Evolutionary conservation across 2,329 filamentous ascomycete species (phyloP), one percentile per base, ranked within the genome.

Genomic region (Westerdykella ornata): DNA sequence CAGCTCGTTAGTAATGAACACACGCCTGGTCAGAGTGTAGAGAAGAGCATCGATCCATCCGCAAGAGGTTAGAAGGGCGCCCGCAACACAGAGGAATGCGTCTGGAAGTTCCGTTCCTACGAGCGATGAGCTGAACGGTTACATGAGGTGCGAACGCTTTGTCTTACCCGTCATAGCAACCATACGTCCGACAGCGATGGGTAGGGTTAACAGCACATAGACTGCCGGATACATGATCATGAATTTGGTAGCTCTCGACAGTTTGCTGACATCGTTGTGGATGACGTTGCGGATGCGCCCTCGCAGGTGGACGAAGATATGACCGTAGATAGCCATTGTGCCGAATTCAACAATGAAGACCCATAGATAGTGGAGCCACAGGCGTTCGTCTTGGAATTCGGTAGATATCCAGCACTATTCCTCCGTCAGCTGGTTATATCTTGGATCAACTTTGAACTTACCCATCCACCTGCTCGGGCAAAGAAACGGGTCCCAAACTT

Each of bases 151-250:
- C 7, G 13, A 33, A 17, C 6, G 30, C 9, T 15, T 14, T 3
- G 3, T 14, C 30, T 17, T 33, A 33, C 30, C 30, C 1, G 56
- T 60, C 64, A 67, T 67, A 15, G 59, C 52, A 12, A 60, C 54
- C 64, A 67, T 67, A 28, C 64, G 59, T 5, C 62, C 64, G 5
- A 65, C 52, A 6, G 81, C 80, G 1, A 86, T 69, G 0, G 82
- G 82, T 0, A 81, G 70, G 0, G 81, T 85, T 48, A 82, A 79
- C 14, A 82, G 43, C 2, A 83, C 71, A 58, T 85, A 85, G 44
- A 82, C 80, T 46, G 80, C 57, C 0, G 82, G 82, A 47, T 85
- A 85, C 22, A 84, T 68, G 33, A 84, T 62, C 73, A 77, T 77
- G 52, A 84, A 80, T 3, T 76, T 68, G 9, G 71, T 69, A 15